These are phyloP conservation scores for Pyronema domesticum DNA, from an alignment of 495 filamentous ascomycete species.

Conservation along the genomic window DNA sequence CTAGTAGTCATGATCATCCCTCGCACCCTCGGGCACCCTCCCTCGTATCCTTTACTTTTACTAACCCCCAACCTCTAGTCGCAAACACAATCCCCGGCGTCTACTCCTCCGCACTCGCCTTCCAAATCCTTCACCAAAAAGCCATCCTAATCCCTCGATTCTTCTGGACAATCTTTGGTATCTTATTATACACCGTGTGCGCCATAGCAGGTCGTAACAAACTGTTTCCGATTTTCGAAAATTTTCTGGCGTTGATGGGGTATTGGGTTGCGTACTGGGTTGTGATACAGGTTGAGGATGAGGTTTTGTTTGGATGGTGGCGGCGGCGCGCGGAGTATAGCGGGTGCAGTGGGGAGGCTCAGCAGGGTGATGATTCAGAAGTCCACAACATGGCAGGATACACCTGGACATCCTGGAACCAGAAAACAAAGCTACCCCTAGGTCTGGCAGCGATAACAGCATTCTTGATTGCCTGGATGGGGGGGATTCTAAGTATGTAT, in stretches of 20 bases:
- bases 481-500: conserved; percentile 49
- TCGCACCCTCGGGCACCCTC: too few species aligned
- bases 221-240: conserved; percentile 47
- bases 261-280: conserved; percentile 56
- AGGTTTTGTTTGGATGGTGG: conserved; percentile 29
- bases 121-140: conserved; percentile 44
- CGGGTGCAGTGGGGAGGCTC: too few species aligned
- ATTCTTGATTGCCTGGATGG: conserved; percentile 52
- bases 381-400: conserved; percentile 31
- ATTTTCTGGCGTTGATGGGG: conserved; percentile 57
- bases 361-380: too few species aligned
- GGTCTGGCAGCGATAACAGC: conserved; percentile 44
- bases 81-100: conserved; percentile 52
- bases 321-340: too few species aligned
- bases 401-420: conserved; percentile 37
- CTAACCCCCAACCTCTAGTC: conserved; percentile 21
- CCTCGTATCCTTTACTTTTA: not conserved
- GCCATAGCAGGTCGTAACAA: conserved; percentile 44
- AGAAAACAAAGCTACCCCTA: conserved; percentile 33
- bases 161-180: conserved; percentile 41
- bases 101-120: conserved; percentile 52
- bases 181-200: conserved; percentile 44
- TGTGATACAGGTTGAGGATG: conserved; percentile 44
- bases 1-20: too few species aligned
- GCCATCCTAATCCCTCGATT: conserved; percentile 40